Conservation (phyloP, 352 stramenopile genomes). For the Phytopythium aichiense region DNA sequence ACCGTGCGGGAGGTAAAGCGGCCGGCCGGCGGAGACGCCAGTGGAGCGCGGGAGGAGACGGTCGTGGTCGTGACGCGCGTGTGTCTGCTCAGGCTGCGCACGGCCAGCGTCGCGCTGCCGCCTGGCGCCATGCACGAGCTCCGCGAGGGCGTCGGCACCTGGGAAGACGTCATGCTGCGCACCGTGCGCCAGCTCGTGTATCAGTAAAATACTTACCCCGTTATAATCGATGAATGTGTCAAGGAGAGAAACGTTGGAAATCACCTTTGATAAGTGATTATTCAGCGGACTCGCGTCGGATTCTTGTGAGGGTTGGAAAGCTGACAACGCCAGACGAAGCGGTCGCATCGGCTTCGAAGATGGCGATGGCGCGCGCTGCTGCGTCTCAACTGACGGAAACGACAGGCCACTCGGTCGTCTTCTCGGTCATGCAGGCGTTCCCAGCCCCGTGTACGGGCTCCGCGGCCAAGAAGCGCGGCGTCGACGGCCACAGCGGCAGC, state of each 20-base stretch:
- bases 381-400: no score
- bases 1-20: conserved; percentile 4
- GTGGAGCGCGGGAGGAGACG: conserved; percentile 10
- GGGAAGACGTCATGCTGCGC: conserved; percentile 46
- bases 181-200: conserved; percentile 34
- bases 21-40: conserved; percentile 10
- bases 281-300: no score
- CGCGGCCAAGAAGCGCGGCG: not conserved
- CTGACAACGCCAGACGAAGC: no score
- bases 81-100: conserved; percentile 23
- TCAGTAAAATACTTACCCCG: conserved; percentile 3
- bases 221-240: not conserved
- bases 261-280: no score
- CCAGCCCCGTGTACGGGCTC: not conserved
- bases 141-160: conserved; percentile 36
- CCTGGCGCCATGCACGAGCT: conserved; percentile 25
- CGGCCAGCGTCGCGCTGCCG: conserved; percentile 16
- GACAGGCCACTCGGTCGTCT: not conserved
- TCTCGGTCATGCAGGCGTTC: conserved; percentile 2
- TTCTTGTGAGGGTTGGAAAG: no score
- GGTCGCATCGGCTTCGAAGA: no score
- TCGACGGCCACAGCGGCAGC: not conserved
- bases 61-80: conserved; percentile 32
- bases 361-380: no score
- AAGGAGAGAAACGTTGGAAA: no score